Base-by-base conservation (phyloP, 116 monocot species). In the Dioscorea cayenensis region DNA sequence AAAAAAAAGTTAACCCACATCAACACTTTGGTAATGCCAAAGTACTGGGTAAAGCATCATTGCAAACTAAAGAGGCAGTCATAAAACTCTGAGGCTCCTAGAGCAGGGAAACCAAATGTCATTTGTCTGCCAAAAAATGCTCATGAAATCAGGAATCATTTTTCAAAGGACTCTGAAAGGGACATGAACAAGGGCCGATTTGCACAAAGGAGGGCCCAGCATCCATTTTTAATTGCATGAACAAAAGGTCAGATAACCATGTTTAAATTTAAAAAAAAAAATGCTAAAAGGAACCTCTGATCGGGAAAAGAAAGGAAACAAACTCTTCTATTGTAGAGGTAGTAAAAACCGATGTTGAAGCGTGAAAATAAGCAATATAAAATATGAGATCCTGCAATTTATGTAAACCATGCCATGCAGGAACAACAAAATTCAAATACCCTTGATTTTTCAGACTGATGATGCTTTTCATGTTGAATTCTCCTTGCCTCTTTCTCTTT, bases 401-500 rank as follows among this genome's bases (percentile, higher is more conserved):
- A 16, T 29, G 25, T 5, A 52, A 51, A 28, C 51, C 25, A 70
- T 28, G 4, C 49, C 59, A 14, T 20, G 51, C 14, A 22, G 60
- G 58, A 52, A 62, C 62, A 67, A 55, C 52, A 79, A 1, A 50
- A 78, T 51, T 59, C 8, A 37, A 19, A 5, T 77, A 91, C 95
- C 84, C 84, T 63, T 71, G 79, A 80, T 81, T 86, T 72, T 51
- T 81, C 77, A 73, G 38, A 75, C 38, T 16, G 72, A 14, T 51
- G 61, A 59, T 69, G 76, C 68, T 50, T 82, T 80, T 88, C 81
- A 69, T 60, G 70, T 48, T 81, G 67, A 69, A 69, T 73, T 81
- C 81, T 89, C 64, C 32, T 79, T 36, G 71, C 66, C 55, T 89
- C 87, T 63, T 78, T 78, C 51, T 92, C 87, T 84, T 85, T 92